Evolutionary conservation across 163 green algal genomes (phyloP).

Genomic region (Volvox carteri): DNA sequence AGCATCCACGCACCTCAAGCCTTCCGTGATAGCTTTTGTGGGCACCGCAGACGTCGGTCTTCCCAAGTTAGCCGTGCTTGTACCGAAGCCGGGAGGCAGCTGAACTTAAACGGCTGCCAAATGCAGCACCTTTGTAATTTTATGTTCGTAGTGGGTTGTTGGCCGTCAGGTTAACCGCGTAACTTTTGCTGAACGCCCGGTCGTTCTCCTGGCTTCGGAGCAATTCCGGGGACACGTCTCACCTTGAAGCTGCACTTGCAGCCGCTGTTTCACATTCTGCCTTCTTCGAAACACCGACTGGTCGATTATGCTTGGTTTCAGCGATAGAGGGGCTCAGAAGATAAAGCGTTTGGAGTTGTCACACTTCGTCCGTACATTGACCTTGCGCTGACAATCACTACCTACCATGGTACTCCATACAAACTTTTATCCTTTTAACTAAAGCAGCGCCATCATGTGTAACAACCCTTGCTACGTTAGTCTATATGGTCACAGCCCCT

Average conservation of each 20-base stretch:
- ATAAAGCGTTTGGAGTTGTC: neutral
- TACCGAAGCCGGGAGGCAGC: neutral
- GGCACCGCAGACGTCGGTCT: neutral
- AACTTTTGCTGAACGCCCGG: neutral
- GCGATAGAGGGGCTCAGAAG: neutral
- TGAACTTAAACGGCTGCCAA: neutral
- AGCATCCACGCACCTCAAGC: neutral
- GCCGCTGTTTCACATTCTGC: neutral
- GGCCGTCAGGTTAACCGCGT: neutral
- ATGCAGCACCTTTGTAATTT: neutral
- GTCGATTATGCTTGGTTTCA: neutral
- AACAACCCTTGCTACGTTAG: no score
- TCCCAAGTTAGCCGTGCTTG: slow-evolving; percentile 1
- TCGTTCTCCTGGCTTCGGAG: neutral
- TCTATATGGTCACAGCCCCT: no score
- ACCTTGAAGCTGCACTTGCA: neutral
- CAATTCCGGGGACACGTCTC: slow-evolving; percentile 9
- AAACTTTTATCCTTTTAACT: no score
- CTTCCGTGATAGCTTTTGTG: neutral
- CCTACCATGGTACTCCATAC: no score
- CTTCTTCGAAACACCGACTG: neutral
- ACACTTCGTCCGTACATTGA: slow-evolving; percentile 3
- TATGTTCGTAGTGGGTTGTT: neutral
- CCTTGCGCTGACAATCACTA: no score
- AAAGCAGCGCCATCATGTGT: no score